phyloP scores from a whole-genome alignment of 257 asterid genomes.

The Cinchona pubescens region DNA sequence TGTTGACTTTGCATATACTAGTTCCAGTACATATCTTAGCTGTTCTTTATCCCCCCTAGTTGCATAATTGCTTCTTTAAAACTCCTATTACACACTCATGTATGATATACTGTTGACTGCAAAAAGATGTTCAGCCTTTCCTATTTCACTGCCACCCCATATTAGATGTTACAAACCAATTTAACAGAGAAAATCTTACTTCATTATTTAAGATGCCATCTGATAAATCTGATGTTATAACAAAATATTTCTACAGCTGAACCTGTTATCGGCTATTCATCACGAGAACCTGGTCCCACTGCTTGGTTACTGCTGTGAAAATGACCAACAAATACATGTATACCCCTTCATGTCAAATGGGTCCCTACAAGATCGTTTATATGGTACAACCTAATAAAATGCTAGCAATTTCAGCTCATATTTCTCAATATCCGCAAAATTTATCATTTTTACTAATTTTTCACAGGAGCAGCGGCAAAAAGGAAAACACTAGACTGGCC shows the following conservation, averaged over 20 bases:
- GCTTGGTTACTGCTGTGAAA: slow-evolving; percentile 84
- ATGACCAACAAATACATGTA: slow-evolving; percentile 86
- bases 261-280: slow-evolving; percentile 67
- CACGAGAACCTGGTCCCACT: slow-evolving; percentile 84
- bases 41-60: background rate
- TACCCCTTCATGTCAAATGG: slow-evolving; percentile 95
- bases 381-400: slow-evolving; percentile 44
- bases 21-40: background rate
- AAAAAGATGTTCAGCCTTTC: no score
- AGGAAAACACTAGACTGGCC: slow-evolving; percentile 88
- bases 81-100: background rate
- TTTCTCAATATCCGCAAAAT: slow-evolving; percentile 15
- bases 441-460: slow-evolving; percentile 19
- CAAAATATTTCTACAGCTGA: slow-evolving; percentile 53
- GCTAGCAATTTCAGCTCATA: slow-evolving; percentile 13
- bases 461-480: slow-evolving; percentile 77
- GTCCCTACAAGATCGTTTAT: slow-evolving; percentile 83
- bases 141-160: no score
- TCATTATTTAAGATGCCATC: slow-evolving; percentile 6
- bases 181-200: background rate
- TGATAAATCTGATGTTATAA: slow-evolving; percentile 10
- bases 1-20: background rate
- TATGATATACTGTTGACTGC: background rate
- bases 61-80: background rate
- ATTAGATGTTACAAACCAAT: no score